phyloP scores from a whole-genome alignment of 345 rosid species.

The Populus deltoides region DNA sequence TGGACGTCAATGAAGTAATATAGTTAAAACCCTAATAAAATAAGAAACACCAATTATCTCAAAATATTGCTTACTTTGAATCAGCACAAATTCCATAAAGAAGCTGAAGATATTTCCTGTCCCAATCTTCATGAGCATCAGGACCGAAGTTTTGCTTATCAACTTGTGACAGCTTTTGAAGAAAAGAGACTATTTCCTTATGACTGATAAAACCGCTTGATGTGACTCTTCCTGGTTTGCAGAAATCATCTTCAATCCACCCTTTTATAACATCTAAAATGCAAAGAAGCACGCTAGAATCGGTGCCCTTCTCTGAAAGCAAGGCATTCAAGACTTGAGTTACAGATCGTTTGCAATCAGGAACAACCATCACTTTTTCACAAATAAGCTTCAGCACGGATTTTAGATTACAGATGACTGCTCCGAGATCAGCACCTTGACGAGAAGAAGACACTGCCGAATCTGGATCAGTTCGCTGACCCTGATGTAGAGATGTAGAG shows the following conservation, averaged over 20 bases:
- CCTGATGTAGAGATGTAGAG: constrained; percentile 42
- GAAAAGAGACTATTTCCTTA: constrained; percentile 78
- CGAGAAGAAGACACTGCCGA: constrained; percentile 83
- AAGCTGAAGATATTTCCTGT: constrained; percentile 86
- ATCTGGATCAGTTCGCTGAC: constrained; percentile 85
- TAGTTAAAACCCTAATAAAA: constrained; percentile 15
- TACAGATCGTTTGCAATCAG: constrained; percentile 80
- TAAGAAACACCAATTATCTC: constrained; percentile 12
- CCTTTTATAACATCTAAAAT: constrained; percentile 80
- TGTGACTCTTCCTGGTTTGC: constrained; percentile 57
- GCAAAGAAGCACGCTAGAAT: constrained; percentile 87
- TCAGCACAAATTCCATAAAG: constrained; percentile 87
- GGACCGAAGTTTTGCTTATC: constrained; percentile 75
- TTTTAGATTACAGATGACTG: constrained; percentile 70
- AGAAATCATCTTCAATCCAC: constrained; percentile 83
- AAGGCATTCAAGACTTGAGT: constrained; percentile 73
- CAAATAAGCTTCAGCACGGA: constrained; percentile 76
- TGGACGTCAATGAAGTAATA: constrained; percentile 37
- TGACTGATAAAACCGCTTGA: constrained; percentile 58
- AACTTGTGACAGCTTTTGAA: constrained; percentile 83
- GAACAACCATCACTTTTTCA: constrained; percentile 81
- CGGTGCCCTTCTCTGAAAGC: constrained; percentile 91
- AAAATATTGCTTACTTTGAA: constrained; percentile 55
- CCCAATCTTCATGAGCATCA: constrained; percentile 84
- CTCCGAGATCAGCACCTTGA: constrained; percentile 83